Conservation (phyloP, 495 filamentous ascomycete genomes). For the Podospora australis region DNA sequence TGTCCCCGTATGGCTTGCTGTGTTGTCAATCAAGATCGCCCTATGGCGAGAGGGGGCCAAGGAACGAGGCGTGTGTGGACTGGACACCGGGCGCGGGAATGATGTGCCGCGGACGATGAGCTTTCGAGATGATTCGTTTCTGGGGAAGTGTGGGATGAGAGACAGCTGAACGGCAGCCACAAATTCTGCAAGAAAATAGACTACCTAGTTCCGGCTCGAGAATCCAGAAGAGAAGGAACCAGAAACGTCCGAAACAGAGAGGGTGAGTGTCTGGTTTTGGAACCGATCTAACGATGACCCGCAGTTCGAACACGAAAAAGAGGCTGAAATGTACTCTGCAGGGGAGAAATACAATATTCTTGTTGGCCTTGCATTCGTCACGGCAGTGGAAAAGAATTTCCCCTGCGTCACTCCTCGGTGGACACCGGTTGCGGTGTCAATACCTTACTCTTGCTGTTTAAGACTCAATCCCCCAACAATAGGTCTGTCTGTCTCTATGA, state of each 20-base stretch:
- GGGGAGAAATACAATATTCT: too few relatives aligned
- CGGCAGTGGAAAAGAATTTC: too few relatives aligned
- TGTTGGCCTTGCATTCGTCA: neutral
- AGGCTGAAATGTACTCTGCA: slow-evolving; percentile 2
- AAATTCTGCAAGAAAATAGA: neutral
- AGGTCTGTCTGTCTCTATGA: too few relatives aligned
- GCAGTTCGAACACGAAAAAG: slow-evolving; percentile 10
- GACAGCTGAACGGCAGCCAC: slow-evolving; percentile 24
- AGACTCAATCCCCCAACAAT: too few relatives aligned
- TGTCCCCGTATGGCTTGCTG: slow-evolving; percentile 8
- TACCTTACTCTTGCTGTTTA: too few relatives aligned
- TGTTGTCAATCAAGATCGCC: neutral
- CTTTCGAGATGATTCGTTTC: slow-evolving; percentile 8
- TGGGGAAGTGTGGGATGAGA: slow-evolving; percentile 16
- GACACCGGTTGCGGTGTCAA: too few relatives aligned
- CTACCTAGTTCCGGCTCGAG: too few relatives aligned
- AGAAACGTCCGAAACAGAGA: slow-evolving; percentile 1
- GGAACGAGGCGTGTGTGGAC: slow-evolving; percentile 2
- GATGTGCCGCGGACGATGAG: slow-evolving; percentile 1
- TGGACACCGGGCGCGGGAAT: neutral
- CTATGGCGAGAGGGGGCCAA: neutral
- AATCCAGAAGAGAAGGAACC: neutral
- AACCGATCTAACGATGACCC: neutral
- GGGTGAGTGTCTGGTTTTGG: slow-evolving; percentile 1
- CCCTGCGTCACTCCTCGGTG: too few relatives aligned